These are phyloP conservation scores for Gossypium trilobum DNA, from an alignment of 441 rosid species.

Conservation along the genomic window DNA sequence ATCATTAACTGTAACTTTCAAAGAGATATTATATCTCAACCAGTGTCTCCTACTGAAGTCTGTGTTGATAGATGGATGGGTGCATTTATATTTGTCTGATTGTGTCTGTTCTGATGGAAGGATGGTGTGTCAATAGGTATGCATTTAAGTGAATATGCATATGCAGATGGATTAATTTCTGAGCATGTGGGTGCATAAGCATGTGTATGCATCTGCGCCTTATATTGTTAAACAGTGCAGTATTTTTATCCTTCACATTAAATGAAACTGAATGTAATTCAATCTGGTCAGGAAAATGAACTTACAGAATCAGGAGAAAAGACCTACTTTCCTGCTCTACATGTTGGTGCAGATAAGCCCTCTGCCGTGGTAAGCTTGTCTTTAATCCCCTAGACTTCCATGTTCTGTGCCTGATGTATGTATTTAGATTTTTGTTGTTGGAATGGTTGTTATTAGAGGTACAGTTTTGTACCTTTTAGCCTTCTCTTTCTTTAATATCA, in stretches of 20 bases:
- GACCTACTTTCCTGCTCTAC: conserved; percentile 73
- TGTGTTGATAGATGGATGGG: neutral
- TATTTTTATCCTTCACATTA: neutral
- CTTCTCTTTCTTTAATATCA: neutral
- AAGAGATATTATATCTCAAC: neutral
- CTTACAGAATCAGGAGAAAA: conserved; percentile 68
- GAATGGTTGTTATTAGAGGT: neutral
- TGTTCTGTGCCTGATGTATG: conserved; percentile 5
- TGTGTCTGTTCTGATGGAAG: neutral
- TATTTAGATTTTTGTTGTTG: neutral
- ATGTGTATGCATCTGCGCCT: neutral
- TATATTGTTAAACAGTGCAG: neutral
- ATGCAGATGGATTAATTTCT: neutral
- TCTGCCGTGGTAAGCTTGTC: conserved; percentile 63
- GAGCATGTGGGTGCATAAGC: neutral
- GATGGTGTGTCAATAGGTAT: neutral
- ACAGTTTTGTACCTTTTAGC: neutral
- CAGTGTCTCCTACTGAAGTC: neutral
- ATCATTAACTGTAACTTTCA: neutral
- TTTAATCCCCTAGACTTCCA: neutral
- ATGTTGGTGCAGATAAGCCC: conserved; percentile 50
- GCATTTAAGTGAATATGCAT: neutral
- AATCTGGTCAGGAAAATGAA: conserved; percentile 52
- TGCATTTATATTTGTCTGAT: neutral
- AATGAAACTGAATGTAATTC: neutral